Conservation (phyloP, 2,329 filamentous ascomycete species). For the Neopestalotiopsis rosae region DNA sequence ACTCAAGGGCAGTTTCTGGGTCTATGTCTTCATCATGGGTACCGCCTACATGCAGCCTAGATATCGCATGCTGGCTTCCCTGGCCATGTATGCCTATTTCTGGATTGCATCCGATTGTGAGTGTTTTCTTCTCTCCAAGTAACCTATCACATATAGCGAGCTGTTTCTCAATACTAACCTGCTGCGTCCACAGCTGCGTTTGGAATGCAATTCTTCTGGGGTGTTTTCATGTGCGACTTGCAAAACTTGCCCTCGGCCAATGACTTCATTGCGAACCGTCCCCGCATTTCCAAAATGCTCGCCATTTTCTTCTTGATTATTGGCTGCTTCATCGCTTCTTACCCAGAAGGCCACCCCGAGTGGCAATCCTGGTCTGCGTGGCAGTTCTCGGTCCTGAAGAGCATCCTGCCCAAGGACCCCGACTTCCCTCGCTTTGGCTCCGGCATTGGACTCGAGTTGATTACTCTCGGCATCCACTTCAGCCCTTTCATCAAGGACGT, state of each 20-base stretch:
- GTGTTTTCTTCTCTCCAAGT: slow-evolving; percentile 16
- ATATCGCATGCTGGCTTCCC: slow-evolving; percentile 53
- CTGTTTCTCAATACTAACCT: slow-evolving; percentile 20
- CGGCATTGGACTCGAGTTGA: slow-evolving; percentile 39
- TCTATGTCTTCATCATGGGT: slow-evolving; percentile 58
- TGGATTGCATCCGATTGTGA: slow-evolving; percentile 43
- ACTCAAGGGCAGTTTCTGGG: slow-evolving; percentile 58
- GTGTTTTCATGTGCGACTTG: slow-evolving; percentile 66
- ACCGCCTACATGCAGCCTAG: slow-evolving; percentile 53
- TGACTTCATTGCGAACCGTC: slow-evolving; percentile 50
- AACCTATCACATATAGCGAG: too few relatives aligned
- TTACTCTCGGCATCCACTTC: slow-evolving; percentile 38
- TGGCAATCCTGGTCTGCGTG: slow-evolving; percentile 59
- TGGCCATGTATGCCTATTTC: slow-evolving; percentile 55
- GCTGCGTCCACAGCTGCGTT: slow-evolving; percentile 40
- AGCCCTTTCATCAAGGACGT: slow-evolving; percentile 50
- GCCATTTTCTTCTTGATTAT: slow-evolving; percentile 54
- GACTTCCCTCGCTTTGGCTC: slow-evolving; percentile 50
- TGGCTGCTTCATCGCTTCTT: slow-evolving; percentile 64
- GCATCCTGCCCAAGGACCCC: slow-evolving; percentile 51
- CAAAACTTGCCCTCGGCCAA: slow-evolving; percentile 53
- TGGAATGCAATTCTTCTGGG: slow-evolving; percentile 65
- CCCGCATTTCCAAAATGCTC: slow-evolving; percentile 48
- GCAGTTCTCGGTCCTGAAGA: slow-evolving; percentile 46
- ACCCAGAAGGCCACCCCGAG: slow-evolving; percentile 60